These are phyloP conservation scores for Solanum hybrid DNA, from an alignment of 305 asterid species.

Conservation along the genomic window DNA sequence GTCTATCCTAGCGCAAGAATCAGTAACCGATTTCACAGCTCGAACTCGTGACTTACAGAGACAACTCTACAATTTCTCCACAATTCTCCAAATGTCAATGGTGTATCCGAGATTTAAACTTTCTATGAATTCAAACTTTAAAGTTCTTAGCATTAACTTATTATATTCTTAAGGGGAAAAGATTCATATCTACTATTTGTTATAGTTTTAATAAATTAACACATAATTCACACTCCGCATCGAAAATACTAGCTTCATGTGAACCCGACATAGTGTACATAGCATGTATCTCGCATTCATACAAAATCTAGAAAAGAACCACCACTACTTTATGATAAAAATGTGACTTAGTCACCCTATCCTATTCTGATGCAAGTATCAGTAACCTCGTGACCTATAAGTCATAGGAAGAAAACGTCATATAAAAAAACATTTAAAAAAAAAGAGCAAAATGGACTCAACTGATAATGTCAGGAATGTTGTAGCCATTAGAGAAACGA, in stretches of 20 bases:
- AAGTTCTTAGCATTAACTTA: not conserved
- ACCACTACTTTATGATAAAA: not conserved
- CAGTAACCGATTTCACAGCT: not conserved
- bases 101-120: not conserved
- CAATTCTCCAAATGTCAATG: not conserved
- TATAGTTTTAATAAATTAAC: not conserved
- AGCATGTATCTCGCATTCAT: not conserved
- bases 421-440: not conserved
- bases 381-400: not conserved
- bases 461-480: conserved; percentile 73
- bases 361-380: not conserved
- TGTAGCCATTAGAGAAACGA: conserved; percentile 73
- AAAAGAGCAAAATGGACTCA: conserved; percentile 7
- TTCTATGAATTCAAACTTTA: not conserved
- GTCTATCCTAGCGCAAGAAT: not conserved
- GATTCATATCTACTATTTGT: not conserved
- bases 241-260: fast-evolving
- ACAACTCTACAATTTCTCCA: not conserved
- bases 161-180: not conserved
- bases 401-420: not conserved
- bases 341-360: no score
- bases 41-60: not conserved
- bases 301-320: not conserved
- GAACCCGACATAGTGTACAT: fast-evolving
- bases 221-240: not conserved